A percentile compares a stretch with the other conserved stretches of the same genome.
phyloP scores from a whole-genome alignment of 768 basidiomycete genomes.

The Pulveroboletus ravenelii region DNA sequence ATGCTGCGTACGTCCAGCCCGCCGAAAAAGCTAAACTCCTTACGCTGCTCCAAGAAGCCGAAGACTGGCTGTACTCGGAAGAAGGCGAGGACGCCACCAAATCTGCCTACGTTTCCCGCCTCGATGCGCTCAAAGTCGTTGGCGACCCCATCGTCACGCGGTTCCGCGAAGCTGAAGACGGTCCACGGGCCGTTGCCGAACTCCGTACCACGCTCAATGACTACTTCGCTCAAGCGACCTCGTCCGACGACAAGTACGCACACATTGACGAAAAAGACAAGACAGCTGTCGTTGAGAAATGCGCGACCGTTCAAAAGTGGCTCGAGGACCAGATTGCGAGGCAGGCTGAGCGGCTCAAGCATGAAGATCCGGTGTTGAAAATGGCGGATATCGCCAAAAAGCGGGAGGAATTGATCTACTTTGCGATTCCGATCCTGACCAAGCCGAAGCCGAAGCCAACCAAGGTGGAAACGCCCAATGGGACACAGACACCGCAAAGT shows the following conservation, averaged over 20 bases:
- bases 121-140: conserved; percentile 78
- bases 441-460: conserved; percentile 87
- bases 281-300: conserved; percentile 81
- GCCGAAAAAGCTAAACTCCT: conserved; percentile 78
- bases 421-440: conserved; percentile 84
- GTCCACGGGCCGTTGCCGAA: conserved; percentile 62
- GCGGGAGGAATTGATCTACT: conserved; percentile 88
- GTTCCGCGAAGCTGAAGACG: conserved; percentile 78
- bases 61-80: conserved; percentile 97
- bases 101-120: conserved; percentile 83
- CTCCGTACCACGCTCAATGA: conserved; percentile 87
- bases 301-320: conserved; percentile 90
- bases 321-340: conserved; percentile 85
- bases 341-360: conserved; percentile 87
- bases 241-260: conserved; percentile 75
- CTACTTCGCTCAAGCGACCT: conserved; percentile 80
- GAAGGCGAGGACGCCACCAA: conserved; percentile 95
- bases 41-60: conserved; percentile 65
- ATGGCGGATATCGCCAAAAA: conserved; percentile 83
- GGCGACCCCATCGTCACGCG: conserved; percentile 86
- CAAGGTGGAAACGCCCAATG: conserved; percentile 46
- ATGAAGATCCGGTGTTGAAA: conserved; percentile 79
- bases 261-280: conserved; percentile 92
- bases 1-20: conserved; percentile 66
- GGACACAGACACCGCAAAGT: conserved; percentile 70